A percentile compares a stretch with the other conserved stretches of the same genome.
Conservation (phyloP, 257 asterid genomes). For the Datura wrightii region DNA sequence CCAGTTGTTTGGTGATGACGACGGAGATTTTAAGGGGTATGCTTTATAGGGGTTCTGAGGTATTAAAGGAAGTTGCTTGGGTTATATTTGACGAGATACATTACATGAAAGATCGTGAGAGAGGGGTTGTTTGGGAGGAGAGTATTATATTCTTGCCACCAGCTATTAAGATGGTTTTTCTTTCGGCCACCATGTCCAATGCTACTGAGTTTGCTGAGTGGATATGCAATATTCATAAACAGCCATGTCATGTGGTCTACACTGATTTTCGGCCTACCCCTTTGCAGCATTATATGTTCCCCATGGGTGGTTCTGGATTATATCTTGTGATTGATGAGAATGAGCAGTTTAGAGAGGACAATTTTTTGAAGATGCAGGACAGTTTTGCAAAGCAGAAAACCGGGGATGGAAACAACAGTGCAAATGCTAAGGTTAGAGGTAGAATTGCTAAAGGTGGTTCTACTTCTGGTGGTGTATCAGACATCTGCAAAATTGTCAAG, state of each 20-base stretch:
- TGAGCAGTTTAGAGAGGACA: slow-evolving; percentile 92
- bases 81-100: slow-evolving; percentile 99
- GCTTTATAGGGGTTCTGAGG: slow-evolving; percentile 98
- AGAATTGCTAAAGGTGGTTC: slow-evolving; percentile 78
- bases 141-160: slow-evolving; percentile 97
- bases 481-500: slow-evolving; percentile 94
- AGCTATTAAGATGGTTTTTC: slow-evolving; percentile 95
- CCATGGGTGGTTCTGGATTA: slow-evolving; percentile 91
- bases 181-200: slow-evolving; percentile 98
- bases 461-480: slow-evolving; percentile 80
- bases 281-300: slow-evolving; percentile 92
- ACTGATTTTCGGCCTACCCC: slow-evolving; percentile 99
- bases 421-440: slow-evolving; percentile 63
- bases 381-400: slow-evolving; percentile 64
- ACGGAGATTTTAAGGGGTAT: slow-evolving; percentile 94
- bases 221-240: slow-evolving; percentile 93
- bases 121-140: slow-evolving; percentile 99
- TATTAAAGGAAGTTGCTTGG: slow-evolving; percentile 97
- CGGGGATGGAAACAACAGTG: slow-evolving; percentile 58
- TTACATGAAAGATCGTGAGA: slow-evolving; percentile 98
- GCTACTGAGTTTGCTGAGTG: slow-evolving; percentile 98
- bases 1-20: slow-evolving; percentile 98
- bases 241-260: slow-evolving; percentile 96
- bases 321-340: slow-evolving; percentile 96
- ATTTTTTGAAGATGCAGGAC: slow-evolving; percentile 83